Base-by-base conservation (phyloP, 371 early-diverging fungal genomes). In the Mortierella sp. region DNA sequence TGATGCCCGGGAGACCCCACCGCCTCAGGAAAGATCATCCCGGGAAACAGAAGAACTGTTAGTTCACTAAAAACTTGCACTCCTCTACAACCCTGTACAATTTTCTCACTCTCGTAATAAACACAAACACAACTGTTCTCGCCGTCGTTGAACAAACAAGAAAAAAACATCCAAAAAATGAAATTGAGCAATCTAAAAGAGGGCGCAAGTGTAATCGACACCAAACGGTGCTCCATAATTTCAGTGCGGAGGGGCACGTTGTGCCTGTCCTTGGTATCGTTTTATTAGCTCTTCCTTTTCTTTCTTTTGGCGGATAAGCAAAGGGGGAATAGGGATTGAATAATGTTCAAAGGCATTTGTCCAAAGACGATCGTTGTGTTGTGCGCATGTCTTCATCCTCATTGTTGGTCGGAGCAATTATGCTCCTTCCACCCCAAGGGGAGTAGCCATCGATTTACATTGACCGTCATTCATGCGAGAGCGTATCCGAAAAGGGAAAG, bases 11-110 rank as follows among this genome's bases (percentile, higher is more conserved):
- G 57, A n/a, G 65, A 50, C 52, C 54, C 54, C 3, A 16, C 52
- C 38, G 42, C 65, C 54, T 55, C 77, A 10, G 54, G 44, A 68
- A 68, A 68, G 68, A 68, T 42, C 68, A 68, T 68, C 68, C 68
- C 68, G 68, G 68, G 68, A 38, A 13, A 19, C 3, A 42, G 65
- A 65, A 38, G 68, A 38, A 24, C 11, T 8, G 24, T 7, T 68
- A 38, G 68, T 42, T 68, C 42, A 42, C 4, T 9, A 21, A 68
- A 38, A 21, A 38, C 16, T 50, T 0, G 8, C 38, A 14, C 47
- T 48, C 26, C 24, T 38, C 76, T 52, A n/a, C 72, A 14, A 60
- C 55, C 42, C 45, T 45, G 34, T 44, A 47, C 24, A 31, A 57
- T 45, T 28, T 28, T 26, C 9, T 5, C 26, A 13, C 38, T 63